phyloP scores from a whole-genome alignment of 2,329 filamentous ascomycete species.

The Fusarium foetens region DNA sequence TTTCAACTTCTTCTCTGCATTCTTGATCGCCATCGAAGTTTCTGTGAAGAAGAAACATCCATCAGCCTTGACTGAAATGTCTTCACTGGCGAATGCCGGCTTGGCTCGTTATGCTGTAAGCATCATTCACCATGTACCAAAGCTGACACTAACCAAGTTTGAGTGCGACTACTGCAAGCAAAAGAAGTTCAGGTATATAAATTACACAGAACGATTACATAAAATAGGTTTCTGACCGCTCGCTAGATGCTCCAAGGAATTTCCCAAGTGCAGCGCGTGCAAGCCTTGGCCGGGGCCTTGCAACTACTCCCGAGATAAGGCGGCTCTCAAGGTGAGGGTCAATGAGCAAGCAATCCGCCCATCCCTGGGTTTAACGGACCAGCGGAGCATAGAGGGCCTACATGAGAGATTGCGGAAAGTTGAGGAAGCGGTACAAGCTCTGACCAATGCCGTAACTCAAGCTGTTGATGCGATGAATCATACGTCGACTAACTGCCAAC shows the following conservation, averaged over 20 bases:
- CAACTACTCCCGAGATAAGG: slow-evolving; percentile 1
- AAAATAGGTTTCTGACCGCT: neutral
- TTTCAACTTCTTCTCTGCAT: neutral
- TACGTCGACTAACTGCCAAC: too few species aligned
- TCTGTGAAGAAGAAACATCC: neutral
- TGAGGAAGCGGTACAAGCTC: neutral
- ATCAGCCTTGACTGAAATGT: neutral
- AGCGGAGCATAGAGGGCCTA: neutral
- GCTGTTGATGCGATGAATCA: neutral
- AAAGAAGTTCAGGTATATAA: slow-evolving; percentile 6
- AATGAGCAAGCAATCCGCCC: too few species aligned
- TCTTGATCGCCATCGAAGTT: fast-evolving
- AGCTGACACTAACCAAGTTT: neutral
- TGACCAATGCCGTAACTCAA: neutral
- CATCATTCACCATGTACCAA: neutral
- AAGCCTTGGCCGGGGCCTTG: slow-evolving; percentile 5
- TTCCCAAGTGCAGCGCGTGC: slow-evolving; percentile 9
- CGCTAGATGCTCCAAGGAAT: slow-evolving; percentile 1
- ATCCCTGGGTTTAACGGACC: fast-evolving
- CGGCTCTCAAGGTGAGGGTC: neutral
- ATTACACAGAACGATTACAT: too few species aligned
- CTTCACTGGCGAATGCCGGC: fast-evolving
- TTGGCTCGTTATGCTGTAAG: slow-evolving; percentile 7
- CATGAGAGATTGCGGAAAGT: neutral
- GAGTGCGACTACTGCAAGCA: slow-evolving; percentile 15